Conservation (phyloP, 768 basidiomycete genomes). For the Suillus subluteus region DNA sequence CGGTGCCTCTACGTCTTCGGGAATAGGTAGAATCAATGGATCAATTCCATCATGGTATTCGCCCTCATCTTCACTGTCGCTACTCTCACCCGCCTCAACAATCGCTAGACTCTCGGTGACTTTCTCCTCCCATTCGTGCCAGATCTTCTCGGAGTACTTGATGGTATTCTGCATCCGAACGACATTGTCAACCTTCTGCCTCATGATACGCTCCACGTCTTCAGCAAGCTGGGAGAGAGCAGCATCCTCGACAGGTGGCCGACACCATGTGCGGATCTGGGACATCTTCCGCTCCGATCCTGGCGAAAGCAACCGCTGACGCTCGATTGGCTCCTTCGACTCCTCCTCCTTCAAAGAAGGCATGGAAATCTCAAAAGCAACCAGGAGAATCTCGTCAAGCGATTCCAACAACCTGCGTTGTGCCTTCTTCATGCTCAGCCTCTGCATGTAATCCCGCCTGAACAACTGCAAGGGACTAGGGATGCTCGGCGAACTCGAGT, state of each 20-base stretch:
- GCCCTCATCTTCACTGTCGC: slow-evolving; percentile 46
- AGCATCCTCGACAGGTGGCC: slow-evolving; percentile 82
- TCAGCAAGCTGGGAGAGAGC: slow-evolving; percentile 82
- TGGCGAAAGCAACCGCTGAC: slow-evolving; percentile 88
- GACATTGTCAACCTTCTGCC: slow-evolving; percentile 93
- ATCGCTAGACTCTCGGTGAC: slow-evolving; percentile 69
- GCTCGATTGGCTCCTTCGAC: slow-evolving; percentile 87
- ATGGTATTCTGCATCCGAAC: slow-evolving; percentile 97
- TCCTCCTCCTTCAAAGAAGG: slow-evolving; percentile 93
- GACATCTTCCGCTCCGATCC: slow-evolving; percentile 87
- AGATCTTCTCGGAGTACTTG: slow-evolving; percentile 93
- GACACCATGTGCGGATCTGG: slow-evolving; percentile 83
- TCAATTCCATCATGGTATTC: slow-evolving; percentile 36
- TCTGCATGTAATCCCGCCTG: slow-evolving; percentile 76
- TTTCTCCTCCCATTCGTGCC: slow-evolving; percentile 95
- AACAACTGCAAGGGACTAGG: slow-evolving; percentile 80
- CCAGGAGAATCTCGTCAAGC: slow-evolving; percentile 82
- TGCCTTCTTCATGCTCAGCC: slow-evolving; percentile 79
- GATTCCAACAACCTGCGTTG: slow-evolving; percentile 82
- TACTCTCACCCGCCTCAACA: slow-evolving; percentile 59
- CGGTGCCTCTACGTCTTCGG: slow-evolving; percentile 27
- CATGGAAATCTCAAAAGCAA: slow-evolving; percentile 79
- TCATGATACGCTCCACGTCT: slow-evolving; percentile 87
- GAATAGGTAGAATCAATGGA: slow-evolving; percentile 17
- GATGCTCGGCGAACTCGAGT: slow-evolving; percentile 70